These are phyloP conservation scores for Pythium dissotocum DNA, from an alignment of 352 stramenopile species.

Conservation along the genomic window DNA sequence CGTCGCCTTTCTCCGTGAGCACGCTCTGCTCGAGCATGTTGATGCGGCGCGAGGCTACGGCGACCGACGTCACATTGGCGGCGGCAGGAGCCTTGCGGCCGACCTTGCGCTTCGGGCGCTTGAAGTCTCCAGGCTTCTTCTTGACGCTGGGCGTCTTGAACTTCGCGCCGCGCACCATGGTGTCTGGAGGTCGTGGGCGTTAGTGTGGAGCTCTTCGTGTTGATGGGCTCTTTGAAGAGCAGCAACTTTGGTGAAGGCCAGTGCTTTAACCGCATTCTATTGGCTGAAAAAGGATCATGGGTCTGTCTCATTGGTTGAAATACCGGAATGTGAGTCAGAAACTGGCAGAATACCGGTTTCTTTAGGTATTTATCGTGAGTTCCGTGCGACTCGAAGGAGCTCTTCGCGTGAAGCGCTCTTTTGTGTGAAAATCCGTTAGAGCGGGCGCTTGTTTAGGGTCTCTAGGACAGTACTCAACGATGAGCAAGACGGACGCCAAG, in stretches of 20 bases:
- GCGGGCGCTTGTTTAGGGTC: no score
- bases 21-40: slow-evolving; percentile 82
- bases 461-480: slow-evolving; percentile 5
- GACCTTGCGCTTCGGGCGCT: slow-evolving; percentile 87
- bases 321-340: not conserved
- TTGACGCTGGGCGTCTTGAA: slow-evolving; percentile 53
- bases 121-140: slow-evolving; percentile 89
- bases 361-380: not conserved
- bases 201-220: slow-evolving; percentile 2
- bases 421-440: slow-evolving; percentile 1
- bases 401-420: slow-evolving; percentile 4
- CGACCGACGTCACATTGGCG: slow-evolving; percentile 79
- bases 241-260: slow-evolving; percentile 16
- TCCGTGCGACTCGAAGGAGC: slow-evolving; percentile 12
- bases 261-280: slow-evolving; percentile 23
- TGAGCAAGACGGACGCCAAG: slow-evolving; percentile 42
- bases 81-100: slow-evolving; percentile 62
- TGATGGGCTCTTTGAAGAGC: slow-evolving; percentile 20
- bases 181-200: not conserved
- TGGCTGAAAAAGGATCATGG: slow-evolving; percentile 12
- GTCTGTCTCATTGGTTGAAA: slow-evolving; percentile 17
- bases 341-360: slow-evolving; percentile 25
- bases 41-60: slow-evolving; percentile 74
- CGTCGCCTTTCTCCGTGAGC: slow-evolving; percentile 67
- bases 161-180: slow-evolving; percentile 45